Percentiles rank a stretch among this genome's conserved stretches.
phyloP scores from a whole-genome alignment of 441 rosid species.

The Gossypium trilobum region DNA sequence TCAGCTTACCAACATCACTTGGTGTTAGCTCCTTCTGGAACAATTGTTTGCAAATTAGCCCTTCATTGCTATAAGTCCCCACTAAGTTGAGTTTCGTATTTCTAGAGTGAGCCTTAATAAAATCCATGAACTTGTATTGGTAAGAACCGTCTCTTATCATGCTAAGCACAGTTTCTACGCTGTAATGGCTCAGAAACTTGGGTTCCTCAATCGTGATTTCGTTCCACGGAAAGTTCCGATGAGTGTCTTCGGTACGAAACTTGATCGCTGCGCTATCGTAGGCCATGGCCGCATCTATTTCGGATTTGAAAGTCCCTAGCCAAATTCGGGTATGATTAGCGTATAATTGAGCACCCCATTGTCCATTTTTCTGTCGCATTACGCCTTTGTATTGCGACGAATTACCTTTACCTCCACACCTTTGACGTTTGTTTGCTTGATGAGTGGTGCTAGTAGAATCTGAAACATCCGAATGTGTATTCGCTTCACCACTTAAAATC shows the following conservation, averaged over 20 bases:
- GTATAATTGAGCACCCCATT: conserved; percentile 63
- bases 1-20: conserved; percentile 77
- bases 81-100: conserved; percentile 14
- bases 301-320: conserved; percentile 58
- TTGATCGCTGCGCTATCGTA: conserved; percentile 55
- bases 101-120: conserved; percentile 3
- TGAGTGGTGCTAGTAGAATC: conserved; percentile 32
- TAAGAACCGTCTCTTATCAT: conserved; percentile 56
- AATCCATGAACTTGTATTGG: conserved; percentile 30
- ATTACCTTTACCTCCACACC: neutral
- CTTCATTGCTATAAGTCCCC: conserved; percentile 9
- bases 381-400: conserved; percentile 45
- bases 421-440: conserved; percentile 18
- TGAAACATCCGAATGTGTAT: conserved; percentile 11
- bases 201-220: conserved; percentile 27
- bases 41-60: conserved; percentile 30
- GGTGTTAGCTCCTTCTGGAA: conserved; percentile 74
- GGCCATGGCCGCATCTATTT: conserved; percentile 56
- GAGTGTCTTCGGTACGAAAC: conserved; percentile 33
- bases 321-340: conserved; percentile 44
- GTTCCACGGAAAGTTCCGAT: conserved; percentile 34
- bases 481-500: conserved; percentile 20
- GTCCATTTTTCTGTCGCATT: conserved; percentile 43
- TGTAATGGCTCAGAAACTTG: conserved; percentile 32
- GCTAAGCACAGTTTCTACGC: conserved; percentile 30